These are phyloP conservation scores for Clonostachys chloroleuca DNA, from an alignment of 2,329 filamentous ascomycete genomes.

Conservation along the genomic window DNA sequence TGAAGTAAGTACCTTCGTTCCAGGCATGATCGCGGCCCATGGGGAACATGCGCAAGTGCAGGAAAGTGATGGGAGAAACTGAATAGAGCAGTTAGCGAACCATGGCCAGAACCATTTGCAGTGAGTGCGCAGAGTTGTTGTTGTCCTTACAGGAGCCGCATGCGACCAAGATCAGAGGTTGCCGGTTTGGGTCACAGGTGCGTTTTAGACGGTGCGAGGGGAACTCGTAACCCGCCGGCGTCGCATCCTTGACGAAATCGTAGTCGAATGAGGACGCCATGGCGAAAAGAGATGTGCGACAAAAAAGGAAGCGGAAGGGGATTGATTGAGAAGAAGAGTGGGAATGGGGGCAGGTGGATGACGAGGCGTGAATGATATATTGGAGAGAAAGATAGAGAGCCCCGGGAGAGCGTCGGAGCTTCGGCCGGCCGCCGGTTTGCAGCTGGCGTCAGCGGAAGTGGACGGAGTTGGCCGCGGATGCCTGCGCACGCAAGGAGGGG, in stretches of 20 bases:
- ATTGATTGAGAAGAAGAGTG: neutral
- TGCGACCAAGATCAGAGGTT: slow-evolving; percentile 63
- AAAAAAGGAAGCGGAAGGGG: neutral
- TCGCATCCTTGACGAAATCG: slow-evolving; percentile 24
- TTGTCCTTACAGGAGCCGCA: slow-evolving; percentile 51
- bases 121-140: neutral
- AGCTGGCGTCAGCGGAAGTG: too few species aligned
- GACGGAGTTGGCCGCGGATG: too few species aligned
- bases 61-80: slow-evolving; percentile 68
- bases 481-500: too few species aligned
- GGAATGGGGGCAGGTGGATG: neutral
- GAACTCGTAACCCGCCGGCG: slow-evolving; percentile 47
- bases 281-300: neutral
- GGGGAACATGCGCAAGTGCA: slow-evolving; percentile 83
- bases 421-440: too few species aligned
- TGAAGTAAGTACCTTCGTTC: slow-evolving; percentile 17
- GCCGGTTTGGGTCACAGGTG: slow-evolving; percentile 47
- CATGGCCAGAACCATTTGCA: neutral
- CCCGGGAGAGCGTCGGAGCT: too few species aligned
- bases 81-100: neutral
- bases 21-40: slow-evolving; percentile 79
- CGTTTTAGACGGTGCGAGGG: slow-evolving; percentile 55
- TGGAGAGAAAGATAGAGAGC: too few species aligned
- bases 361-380: too few species aligned
- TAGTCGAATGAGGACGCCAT: slow-evolving; percentile 13